phyloP scores from a whole-genome alignment of 2,329 filamentous ascomycete genomes.

The Pseudogymnoascus sp. region DNA sequence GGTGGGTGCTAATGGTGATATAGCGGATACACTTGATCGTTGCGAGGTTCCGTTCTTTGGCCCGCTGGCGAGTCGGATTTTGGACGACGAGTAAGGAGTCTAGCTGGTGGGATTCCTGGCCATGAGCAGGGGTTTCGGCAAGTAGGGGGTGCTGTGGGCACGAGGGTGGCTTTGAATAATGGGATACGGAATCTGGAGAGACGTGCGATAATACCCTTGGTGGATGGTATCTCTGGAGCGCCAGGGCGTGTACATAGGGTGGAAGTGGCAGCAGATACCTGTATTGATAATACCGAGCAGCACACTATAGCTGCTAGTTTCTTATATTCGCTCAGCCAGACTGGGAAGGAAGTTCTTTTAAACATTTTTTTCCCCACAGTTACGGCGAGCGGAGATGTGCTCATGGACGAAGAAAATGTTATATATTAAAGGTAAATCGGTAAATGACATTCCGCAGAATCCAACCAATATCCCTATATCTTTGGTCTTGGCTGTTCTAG shows the following conservation, averaged over 20 bases:
- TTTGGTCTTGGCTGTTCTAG: neutral
- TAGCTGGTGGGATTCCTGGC: no score
- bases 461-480: neutral
- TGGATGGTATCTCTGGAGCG: neutral
- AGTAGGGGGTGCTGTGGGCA: neutral
- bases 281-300: neutral
- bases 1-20: conserved; percentile 17
- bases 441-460: neutral
- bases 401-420: neutral
- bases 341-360: neutral
- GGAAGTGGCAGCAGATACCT: neutral
- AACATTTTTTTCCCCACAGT: neutral
- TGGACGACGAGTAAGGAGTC: conserved; percentile 64
- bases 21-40: conserved; percentile 51
- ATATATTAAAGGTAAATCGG: neutral
- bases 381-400: neutral
- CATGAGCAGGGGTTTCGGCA: no score
- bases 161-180: neutral
- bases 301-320: neutral
- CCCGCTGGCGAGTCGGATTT: conserved; percentile 73
- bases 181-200: neutral
- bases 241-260: neutral
- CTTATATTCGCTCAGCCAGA: neutral
- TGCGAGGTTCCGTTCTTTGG: conserved; percentile 80
- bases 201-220: neutral